phyloP scores from a whole-genome alignment of 2,329 filamentous ascomycete genomes.

The Calonectria leucothoes region DNA sequence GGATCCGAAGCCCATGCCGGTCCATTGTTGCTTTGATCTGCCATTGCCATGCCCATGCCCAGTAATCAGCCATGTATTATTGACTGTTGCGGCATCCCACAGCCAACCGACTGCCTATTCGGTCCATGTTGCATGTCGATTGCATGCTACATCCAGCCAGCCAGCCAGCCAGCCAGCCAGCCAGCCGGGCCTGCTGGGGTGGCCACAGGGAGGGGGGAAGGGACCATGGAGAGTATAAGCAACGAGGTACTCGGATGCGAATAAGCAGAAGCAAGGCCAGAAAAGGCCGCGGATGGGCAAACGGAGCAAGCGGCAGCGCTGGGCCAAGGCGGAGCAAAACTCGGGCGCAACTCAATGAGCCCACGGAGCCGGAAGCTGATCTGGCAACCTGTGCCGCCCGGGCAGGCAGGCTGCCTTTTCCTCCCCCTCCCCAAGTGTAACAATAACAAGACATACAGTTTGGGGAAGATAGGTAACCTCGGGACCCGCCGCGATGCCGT shows the following conservation, averaged over 20 bases:
- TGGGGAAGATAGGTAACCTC: not conserved
- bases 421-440: not conserved
- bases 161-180: not conserved
- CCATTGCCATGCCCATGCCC: not conserved
- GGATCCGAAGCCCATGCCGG: not conserved
- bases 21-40: not conserved
- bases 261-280: not conserved
- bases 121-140: not conserved
- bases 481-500: not conserved
- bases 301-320: not conserved
- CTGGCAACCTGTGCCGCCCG: not conserved
- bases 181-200: not conserved
- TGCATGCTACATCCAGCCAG: not conserved
- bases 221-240: not conserved
- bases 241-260: not conserved
- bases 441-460: not conserved
- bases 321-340: not conserved
- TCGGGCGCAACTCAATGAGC: constrained; percentile 1
- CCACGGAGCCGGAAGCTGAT: not conserved
- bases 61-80: not conserved
- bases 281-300: not conserved
- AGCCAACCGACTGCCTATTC: constrained; percentile 4
- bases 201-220: not conserved
- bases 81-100: constrained; percentile 3
- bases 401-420: not conserved